Evolutionary conservation across 768 basidiomycete species (phyloP).

Genomic region (Amanita thiersii): DNA sequence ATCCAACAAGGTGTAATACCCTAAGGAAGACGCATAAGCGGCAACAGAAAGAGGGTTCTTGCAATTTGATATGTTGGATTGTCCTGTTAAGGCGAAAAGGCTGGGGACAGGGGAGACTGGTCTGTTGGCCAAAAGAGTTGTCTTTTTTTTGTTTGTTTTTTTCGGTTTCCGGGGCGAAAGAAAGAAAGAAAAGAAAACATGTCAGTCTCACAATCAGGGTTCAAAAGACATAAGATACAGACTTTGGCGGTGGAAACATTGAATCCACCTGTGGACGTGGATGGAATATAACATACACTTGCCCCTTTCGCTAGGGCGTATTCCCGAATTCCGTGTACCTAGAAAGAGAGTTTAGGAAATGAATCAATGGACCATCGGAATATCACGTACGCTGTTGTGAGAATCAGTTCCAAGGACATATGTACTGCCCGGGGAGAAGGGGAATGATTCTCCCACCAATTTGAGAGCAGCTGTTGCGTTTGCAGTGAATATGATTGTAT

Average conservation of each 20-base stretch:
- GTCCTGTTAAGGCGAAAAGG: slow-evolving; percentile 70
- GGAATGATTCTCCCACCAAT: slow-evolving; percentile 75
- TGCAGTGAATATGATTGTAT: slow-evolving; percentile 75
- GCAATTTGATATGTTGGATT: slow-evolving; percentile 76
- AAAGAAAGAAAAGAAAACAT: no score
- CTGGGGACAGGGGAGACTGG: slow-evolving; percentile 42
- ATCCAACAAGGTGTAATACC: slow-evolving; percentile 72
- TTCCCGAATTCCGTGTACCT: slow-evolving; percentile 67
- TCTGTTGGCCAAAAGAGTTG: slow-evolving; percentile 41
- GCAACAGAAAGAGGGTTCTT: slow-evolving; percentile 64
- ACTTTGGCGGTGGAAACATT: slow-evolving; percentile 54
- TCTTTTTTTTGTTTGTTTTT: no score
- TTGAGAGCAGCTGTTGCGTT: slow-evolving; percentile 78
- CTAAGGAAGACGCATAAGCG: slow-evolving; percentile 54
- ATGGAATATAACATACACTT: slow-evolving; percentile 54
- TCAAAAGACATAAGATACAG: slow-evolving; percentile 11
- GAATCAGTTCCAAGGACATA: slow-evolving; percentile 71
- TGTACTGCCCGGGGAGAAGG: slow-evolving; percentile 48
- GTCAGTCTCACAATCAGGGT: slow-evolving; percentile 17
- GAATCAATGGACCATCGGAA: not conserved
- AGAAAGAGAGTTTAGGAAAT: not conserved
- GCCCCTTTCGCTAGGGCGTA: slow-evolving; percentile 54
- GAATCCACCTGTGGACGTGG: slow-evolving; percentile 59
- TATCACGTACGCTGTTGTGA: slow-evolving; percentile 61
- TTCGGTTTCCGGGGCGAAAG: no score